Evolutionary conservation across 2,329 filamentous ascomycete genomes (phyloP).

Genomic region (Geosmithia morbida): DNA sequence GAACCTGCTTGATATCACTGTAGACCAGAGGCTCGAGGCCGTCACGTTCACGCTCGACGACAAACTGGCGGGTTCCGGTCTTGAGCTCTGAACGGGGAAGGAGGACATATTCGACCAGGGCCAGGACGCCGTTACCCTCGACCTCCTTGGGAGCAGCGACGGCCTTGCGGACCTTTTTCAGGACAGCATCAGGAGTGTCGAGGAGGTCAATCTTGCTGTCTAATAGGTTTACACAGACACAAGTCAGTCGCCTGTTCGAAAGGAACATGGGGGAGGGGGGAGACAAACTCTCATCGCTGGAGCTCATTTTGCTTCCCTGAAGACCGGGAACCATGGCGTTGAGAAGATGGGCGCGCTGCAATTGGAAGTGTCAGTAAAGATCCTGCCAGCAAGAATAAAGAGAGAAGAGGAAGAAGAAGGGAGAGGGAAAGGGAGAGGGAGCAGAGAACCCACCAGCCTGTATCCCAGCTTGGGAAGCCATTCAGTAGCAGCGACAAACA

Average conservation of each 20-base stretch:
- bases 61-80: constrained; percentile 46
- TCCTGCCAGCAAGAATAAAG: too few species aligned
- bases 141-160: constrained; percentile 60
- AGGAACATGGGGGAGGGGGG: background rate
- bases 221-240: constrained; percentile 1
- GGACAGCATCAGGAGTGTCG: constrained; percentile 58
- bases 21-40: constrained; percentile 63
- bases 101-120: constrained; percentile 77
- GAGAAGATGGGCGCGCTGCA: constrained; percentile 21
- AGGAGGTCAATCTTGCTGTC: constrained; percentile 92
- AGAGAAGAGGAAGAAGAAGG: too few species aligned
- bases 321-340: constrained; percentile 82
- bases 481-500: constrained; percentile 76
- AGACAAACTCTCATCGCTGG: constrained; percentile 46
- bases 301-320: constrained; percentile 73
- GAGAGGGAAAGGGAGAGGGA: too few species aligned
- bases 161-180: constrained; percentile 78
- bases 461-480: constrained; percentile 78
- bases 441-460: constrained; percentile 33
- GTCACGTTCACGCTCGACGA: constrained; percentile 51
- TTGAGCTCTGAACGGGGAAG: constrained; percentile 57
- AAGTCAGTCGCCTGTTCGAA: background rate
- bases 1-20: constrained; percentile 57
- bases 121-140: constrained; percentile 76
- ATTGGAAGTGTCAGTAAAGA: too few species aligned